Evolutionary conservation across 2,329 filamentous ascomycete species (phyloP).

Genomic region (Coniochaeta pulveracea): DNA sequence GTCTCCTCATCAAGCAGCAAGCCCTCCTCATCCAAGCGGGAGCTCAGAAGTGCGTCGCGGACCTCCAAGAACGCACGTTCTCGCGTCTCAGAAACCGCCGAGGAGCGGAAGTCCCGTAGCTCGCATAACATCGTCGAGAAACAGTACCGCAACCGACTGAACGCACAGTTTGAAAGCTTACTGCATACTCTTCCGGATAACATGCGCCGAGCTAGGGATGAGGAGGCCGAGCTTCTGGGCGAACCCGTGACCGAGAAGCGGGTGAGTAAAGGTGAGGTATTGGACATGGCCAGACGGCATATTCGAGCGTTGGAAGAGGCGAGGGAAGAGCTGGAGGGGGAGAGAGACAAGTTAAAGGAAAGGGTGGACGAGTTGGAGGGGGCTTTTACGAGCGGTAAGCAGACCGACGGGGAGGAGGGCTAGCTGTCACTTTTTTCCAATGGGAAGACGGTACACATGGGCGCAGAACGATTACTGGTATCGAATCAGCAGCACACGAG

Average conservation of each 20-base stretch:
- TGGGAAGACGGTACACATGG: too few relatives aligned
- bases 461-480: too few relatives aligned
- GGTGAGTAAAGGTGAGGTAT: slow-evolving; percentile 24
- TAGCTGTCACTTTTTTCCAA: too few relatives aligned
- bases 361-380: slow-evolving; percentile 8
- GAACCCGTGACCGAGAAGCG: slow-evolving; percentile 14
- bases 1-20: not conserved
- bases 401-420: too few relatives aligned
- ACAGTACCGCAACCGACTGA: slow-evolving; percentile 21
- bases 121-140: slow-evolving; percentile 22
- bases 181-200: slow-evolving; percentile 16
- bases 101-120: slow-evolving; percentile 18
- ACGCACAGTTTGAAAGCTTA: slow-evolving; percentile 19
- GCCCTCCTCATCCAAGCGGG: slow-evolving; percentile 4
- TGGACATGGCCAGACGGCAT: slow-evolving; percentile 21
- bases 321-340: slow-evolving; percentile 15
- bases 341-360: slow-evolving; percentile 15
- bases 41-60: slow-evolving; percentile 18
- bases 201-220: slow-evolving; percentile 7
- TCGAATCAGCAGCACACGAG: too few relatives aligned
- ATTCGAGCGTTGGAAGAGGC: slow-evolving; percentile 21
- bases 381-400: slow-evolving; percentile 1
- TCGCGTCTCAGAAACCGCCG: slow-evolving; percentile 14
- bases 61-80: slow-evolving; percentile 17
- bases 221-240: not conserved